Evolutionary conservation across 106 monocot genomes (phyloP), one percentile per base, ranked within the genome.

Genomic region (Chionographis japonica): DNA sequence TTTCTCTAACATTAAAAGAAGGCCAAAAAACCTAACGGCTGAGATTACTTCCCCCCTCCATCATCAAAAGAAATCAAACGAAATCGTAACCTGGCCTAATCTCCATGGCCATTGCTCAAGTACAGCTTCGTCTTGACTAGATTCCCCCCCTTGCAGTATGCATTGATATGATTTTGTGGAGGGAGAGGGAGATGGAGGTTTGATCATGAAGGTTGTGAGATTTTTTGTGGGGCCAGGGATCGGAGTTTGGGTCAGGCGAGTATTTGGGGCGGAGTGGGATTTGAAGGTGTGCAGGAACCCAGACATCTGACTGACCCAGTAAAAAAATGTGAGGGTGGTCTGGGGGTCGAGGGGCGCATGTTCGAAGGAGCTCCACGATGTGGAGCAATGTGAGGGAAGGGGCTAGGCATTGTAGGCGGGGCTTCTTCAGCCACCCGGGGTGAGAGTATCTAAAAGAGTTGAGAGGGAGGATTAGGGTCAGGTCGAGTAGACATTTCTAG

Each of bases 111-210:
- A 54, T 67, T 58, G 19, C 67, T 62, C 41, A 88, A 80, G 58
- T 70, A 85, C 39, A 70, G 16, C 63, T 79, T 76, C 91, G n/a
- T n/a, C n/a, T n/a, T n/a, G n/a, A n/a, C n/a, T n/a, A n/a, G n/a
- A n/a, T n/a, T n/a, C n/a, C n/a, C 87, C 54, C 71, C 79, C 65
- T 87, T 87, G 69, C 87, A 84, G 43, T 79, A 80, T 4, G 68
- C 75, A 66, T 88, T 92, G 65, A 92, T 76, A 16, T 50, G 78
- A 51, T 8, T 92, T 85, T 51, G 72, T 65, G 2, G 37, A n/a
- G n/a, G n/a, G n/a, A n/a, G n/a, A n/a, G 41, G 13, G 71, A 67
- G 18, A 46, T 13, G 61, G 77, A 80, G 37, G 78, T 62, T 76
- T 79, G 66, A 92, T 50, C 87, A 85, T 92, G 54, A 78, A 88